phyloP scores from a whole-genome alignment of 495 filamentous ascomycete species.

The Penicillium longicatenatum region DNA sequence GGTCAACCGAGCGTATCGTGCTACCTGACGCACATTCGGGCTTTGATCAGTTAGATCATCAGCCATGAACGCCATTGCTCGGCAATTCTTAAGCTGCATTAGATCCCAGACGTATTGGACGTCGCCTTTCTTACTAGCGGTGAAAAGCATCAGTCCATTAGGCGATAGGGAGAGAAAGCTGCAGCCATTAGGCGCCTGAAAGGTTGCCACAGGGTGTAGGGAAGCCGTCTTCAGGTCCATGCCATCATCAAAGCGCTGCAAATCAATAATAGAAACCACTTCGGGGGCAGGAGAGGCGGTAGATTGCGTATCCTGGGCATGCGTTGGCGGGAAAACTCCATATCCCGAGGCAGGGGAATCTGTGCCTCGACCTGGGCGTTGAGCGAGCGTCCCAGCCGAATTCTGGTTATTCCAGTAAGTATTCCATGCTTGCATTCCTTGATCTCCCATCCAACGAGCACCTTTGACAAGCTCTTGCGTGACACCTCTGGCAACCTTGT shows the following conservation, averaged over 20 bases:
- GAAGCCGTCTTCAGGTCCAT: slow-evolving; percentile 39
- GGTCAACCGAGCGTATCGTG: slow-evolving; percentile 86
- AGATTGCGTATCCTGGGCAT: slow-evolving; percentile 55
- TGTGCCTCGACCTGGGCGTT: slow-evolving; percentile 30
- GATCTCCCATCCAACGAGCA: slow-evolving; percentile 82
- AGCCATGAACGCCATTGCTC: slow-evolving; percentile 42
- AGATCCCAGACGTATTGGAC: slow-evolving; percentile 92
- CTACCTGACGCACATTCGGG: slow-evolving; percentile 73
- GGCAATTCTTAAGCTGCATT: slow-evolving; percentile 60
- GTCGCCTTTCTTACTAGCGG: slow-evolving; percentile 89
- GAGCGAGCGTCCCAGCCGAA: slow-evolving; percentile 26
- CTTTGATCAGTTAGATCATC: slow-evolving; percentile 35
- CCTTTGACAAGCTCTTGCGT: slow-evolving; percentile 90
- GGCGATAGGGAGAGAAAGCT: slow-evolving; percentile 91
- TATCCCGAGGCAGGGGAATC: slow-evolving; percentile 33
- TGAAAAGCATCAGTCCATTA: slow-evolving; percentile 79
- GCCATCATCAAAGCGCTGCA: slow-evolving; percentile 62
- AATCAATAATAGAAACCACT: slow-evolving; percentile 81
- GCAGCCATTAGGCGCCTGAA: slow-evolving; percentile 79
- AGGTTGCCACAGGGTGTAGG: slow-evolving; percentile 72
- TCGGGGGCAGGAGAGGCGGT: slow-evolving; percentile 64
- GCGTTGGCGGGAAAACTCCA: slow-evolving; percentile 72
- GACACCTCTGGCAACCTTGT: slow-evolving; percentile 82
- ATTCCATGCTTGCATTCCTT: slow-evolving; percentile 84
- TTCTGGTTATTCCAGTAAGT: slow-evolving; percentile 80